phyloP scores from a whole-genome alignment of 2,329 filamentous ascomycete genomes.

The Alternaria novae-zelandiae region DNA sequence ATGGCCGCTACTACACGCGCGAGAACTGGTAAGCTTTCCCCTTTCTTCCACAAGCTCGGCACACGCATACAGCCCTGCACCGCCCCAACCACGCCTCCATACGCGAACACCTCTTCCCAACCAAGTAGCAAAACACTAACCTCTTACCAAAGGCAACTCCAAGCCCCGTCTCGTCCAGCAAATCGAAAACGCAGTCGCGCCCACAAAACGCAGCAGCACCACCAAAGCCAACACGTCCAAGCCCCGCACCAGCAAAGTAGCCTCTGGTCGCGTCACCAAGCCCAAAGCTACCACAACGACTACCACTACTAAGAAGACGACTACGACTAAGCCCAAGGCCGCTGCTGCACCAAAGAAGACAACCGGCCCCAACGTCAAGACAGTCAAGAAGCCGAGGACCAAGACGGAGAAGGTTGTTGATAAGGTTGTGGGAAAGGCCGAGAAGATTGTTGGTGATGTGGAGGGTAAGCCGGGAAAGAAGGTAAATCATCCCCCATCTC shows the following conservation, averaged over 20 bases:
- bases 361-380: slow-evolving; percentile 22
- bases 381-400: slow-evolving; percentile 33
- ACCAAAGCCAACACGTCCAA: slow-evolving; percentile 49
- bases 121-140: slow-evolving; percentile 36
- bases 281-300: slow-evolving; percentile 45
- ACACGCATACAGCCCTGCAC: background rate
- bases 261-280: slow-evolving; percentile 25
- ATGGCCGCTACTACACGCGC: slow-evolving; percentile 47
- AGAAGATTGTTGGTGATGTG: slow-evolving; percentile 30
- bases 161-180: slow-evolving; percentile 60
- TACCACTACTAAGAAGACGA: slow-evolving; percentile 7
- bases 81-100: background rate
- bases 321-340: slow-evolving; percentile 12
- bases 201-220: slow-evolving; percentile 48
- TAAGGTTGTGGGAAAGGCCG: slow-evolving; percentile 30
- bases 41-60: background rate
- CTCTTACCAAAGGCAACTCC: slow-evolving; percentile 37
- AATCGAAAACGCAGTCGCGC: slow-evolving; percentile 53
- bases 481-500: slow-evolving; percentile 17
- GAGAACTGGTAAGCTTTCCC: slow-evolving; percentile 15
- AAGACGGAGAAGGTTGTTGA: slow-evolving; percentile 37
- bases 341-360: slow-evolving; percentile 6
- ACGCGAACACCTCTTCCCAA: background rate
- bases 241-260: slow-evolving; percentile 34
- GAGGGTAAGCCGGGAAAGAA: slow-evolving; percentile 39